Evolutionary conservation across 805 yeast species (phyloP), one percentile per base, ranked within the genome.

Genomic region (Jamesozyma spencerorum): DNA sequence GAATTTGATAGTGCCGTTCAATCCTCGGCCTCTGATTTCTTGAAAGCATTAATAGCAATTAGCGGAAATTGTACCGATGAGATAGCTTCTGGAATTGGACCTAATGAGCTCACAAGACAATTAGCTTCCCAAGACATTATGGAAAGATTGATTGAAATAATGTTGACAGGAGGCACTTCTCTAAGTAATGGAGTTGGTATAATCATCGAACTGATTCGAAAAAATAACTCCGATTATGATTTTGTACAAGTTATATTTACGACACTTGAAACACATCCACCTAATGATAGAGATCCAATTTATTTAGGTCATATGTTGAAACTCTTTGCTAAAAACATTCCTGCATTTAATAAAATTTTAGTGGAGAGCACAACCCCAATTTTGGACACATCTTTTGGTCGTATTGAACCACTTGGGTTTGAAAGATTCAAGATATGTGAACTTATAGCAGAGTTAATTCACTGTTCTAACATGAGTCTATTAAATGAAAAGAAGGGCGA

Each of bases 221-320:
- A 92, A 58, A 92, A 92, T 59, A 92, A 92, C 57, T 85, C 96
- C 0, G 98, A 92, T 60, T 92, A 92, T 62, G 98, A 92, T 63
- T 71, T 77, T 36, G 82, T 85, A 36, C 94, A 94, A 43, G 94
- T 94, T 18, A 66, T 84, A 51, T 81, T 79, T 60, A 80, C 85
- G 33, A 79, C 94, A 1, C 61, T 84, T 46, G 94, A 87, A 43
- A 79, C 88, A 18, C 92, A 88, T 53, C 97, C 97, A 5, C 97
- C 98, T 6, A 79, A 81, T 13, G 78, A 90, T 31, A 71, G 97
- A 45, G 98, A 92, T 61, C 95, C 97, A 3, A 83, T 92, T 20
- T 92, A 85, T 57, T 65, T 92, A 41, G 98, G 98, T 2, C 81
- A 85, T 31, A 68, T 92, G 69, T 80, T 92, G 28, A 73, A 71